These are phyloP conservation scores for Prototheca cutis DNA, from an alignment of 163 green algal species.

Conservation along the genomic window DNA sequence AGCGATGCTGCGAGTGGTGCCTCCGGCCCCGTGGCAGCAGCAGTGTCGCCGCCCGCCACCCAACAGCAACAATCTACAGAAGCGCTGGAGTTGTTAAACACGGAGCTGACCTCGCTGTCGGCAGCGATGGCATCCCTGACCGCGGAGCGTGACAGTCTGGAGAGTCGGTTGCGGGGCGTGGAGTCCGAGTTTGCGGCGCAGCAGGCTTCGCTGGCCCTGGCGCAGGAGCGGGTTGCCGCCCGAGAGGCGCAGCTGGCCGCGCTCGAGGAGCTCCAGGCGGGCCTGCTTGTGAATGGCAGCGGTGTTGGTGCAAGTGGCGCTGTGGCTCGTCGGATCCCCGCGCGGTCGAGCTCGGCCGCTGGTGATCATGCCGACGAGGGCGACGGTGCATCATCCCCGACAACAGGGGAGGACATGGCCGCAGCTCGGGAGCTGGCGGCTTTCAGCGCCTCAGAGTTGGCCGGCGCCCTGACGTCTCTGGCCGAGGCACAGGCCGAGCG, in stretches of 20 bases:
- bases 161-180: constrained; percentile 1
- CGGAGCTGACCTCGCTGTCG: constrained; percentile 4
- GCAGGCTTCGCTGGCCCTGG: constrained; percentile 2
- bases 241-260: constrained; percentile 7
- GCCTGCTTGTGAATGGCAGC: no score
- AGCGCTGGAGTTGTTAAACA: background rate
- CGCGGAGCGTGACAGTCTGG: constrained; percentile 4
- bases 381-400: no score
- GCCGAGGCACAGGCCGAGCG: constrained; percentile 17
- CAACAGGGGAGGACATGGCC: background rate
- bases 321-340: no score
- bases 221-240: constrained; percentile 2
- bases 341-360: no score
- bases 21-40: background rate
- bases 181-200: constrained; percentile 1
- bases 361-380: no score
- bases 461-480: constrained; percentile 18
- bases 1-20: no score
- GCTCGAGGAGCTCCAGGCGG: constrained; percentile 4
- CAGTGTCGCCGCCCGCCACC: background rate
- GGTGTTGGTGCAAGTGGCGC: background rate
- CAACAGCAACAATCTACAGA: background rate
- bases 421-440: constrained; percentile 11
- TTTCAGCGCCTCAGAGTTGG: constrained; percentile 15
- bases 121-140: background rate